These are phyloP conservation scores for Tolypocladium paradoxum DNA, from an alignment of 2,329 filamentous ascomycete genomes.

Conservation along the genomic window DNA sequence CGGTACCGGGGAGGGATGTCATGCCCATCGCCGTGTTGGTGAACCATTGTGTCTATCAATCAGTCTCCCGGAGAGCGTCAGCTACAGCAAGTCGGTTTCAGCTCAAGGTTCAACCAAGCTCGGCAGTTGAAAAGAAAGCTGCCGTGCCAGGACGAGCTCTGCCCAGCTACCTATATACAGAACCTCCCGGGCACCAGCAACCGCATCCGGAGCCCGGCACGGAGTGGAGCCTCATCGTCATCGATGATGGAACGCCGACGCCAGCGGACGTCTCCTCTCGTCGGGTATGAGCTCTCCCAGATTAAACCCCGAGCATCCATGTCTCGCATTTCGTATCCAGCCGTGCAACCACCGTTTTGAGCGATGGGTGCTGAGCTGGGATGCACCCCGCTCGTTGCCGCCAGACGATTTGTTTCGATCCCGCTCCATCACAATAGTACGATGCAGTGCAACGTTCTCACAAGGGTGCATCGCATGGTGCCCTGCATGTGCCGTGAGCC, in stretches of 20 bases:
- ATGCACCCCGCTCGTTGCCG: background rate
- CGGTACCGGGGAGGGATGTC: conserved; percentile 38
- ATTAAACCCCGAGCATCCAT: background rate
- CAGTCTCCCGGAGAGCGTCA: background rate
- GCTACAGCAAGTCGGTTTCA: background rate
- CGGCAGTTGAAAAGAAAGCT: background rate
- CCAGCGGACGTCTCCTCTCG: too few species aligned
- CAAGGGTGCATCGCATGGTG: background rate
- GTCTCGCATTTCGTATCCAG: too few species aligned
- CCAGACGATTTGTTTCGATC: background rate
- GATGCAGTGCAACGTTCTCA: background rate
- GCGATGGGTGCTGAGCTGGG: too few species aligned
- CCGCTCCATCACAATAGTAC: too few species aligned
- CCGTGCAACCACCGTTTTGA: too few species aligned
- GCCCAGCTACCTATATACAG: background rate
- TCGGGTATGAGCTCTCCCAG: background rate
- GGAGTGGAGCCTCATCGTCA: background rate
- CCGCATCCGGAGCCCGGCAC: background rate
- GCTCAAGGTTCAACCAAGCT: background rate
- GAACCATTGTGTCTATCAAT: conserved; percentile 28
- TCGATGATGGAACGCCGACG: background rate
- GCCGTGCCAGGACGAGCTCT: background rate
- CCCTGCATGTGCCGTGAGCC: background rate
- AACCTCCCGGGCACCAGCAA: background rate
- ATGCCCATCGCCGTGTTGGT: conserved; percentile 38